Evolutionary conservation across 2,329 filamentous ascomycete species (phyloP).

Genomic region (Onygenales sp.): DNA sequence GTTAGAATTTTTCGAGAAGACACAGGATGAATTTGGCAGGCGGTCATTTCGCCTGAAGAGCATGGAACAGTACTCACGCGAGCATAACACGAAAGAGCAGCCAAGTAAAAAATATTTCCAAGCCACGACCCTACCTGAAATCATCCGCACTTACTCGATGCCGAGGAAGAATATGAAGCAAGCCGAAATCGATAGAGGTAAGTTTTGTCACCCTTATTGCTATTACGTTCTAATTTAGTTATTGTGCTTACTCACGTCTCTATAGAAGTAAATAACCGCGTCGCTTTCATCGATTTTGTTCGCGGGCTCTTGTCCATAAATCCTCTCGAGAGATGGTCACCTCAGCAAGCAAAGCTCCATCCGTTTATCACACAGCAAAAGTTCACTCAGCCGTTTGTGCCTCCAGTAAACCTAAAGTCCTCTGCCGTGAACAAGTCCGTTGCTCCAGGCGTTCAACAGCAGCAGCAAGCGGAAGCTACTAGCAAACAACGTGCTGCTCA

Average conservation of each 20-base stretch:
- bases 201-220: conserved; percentile 17
- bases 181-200: conserved; percentile 91
- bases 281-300: conserved; percentile 97
- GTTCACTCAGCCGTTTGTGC: conserved; percentile 90
- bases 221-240: neutral
- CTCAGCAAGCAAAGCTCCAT: conserved; percentile 92
- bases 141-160: conserved; percentile 97
- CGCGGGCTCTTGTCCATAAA: conserved; percentile 89
- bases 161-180: conserved; percentile 99
- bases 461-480: conserved; percentile 86
- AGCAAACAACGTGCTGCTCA: conserved; percentile 76
- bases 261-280: conserved; percentile 93
- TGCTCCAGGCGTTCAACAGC: conserved; percentile 87
- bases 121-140: conserved; percentile 85
- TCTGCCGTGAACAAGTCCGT: conserved; percentile 77
- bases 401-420: conserved; percentile 91
- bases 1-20: conserved; percentile 93
- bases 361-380: conserved; percentile 98
- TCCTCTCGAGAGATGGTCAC: conserved; percentile 92
- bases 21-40: conserved; percentile 81
- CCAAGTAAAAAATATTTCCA: conserved; percentile 99
- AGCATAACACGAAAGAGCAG: conserved; percentile 94
- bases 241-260: conserved; percentile 11
- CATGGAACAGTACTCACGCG: conserved; percentile 94
- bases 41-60: conserved; percentile 87